These are phyloP conservation scores for Hydrangea macrophylla DNA, from an alignment of 148 eudicot species.

Conservation along the genomic window DNA sequence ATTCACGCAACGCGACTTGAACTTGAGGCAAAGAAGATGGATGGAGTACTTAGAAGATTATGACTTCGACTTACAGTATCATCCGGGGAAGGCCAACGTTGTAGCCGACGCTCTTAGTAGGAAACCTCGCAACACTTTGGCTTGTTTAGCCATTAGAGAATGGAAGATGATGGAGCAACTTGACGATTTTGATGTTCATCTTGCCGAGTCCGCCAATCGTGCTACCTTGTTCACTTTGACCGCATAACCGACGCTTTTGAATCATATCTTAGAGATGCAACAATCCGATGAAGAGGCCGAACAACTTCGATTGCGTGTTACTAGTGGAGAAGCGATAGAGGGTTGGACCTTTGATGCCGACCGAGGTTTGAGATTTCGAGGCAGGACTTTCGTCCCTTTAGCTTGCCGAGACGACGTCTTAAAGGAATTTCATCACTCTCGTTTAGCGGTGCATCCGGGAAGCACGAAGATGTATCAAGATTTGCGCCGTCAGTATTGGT, in stretches of 20 bases:
- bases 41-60: neutral
- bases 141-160: neutral
- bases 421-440: neutral
- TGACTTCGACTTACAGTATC: neutral
- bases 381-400: neutral
- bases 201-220: neutral
- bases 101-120: neutral
- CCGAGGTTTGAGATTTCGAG: neutral
- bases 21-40: neutral
- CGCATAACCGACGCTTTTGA: neutral
- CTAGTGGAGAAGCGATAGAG: neutral
- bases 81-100: conserved; percentile 1
- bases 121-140: neutral
- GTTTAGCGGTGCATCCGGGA: neutral
- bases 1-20: neutral
- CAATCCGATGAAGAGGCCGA: neutral
- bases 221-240: neutral
- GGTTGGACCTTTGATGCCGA: neutral
- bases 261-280: neutral
- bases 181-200: neutral
- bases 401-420: neutral
- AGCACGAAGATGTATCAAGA: neutral
- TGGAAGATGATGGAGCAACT: neutral
- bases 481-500: too few species aligned
- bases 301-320: neutral